Evolutionary conservation across 164 flowering plant species (phyloP).

Genomic region (Nelumbo lutea): DNA sequence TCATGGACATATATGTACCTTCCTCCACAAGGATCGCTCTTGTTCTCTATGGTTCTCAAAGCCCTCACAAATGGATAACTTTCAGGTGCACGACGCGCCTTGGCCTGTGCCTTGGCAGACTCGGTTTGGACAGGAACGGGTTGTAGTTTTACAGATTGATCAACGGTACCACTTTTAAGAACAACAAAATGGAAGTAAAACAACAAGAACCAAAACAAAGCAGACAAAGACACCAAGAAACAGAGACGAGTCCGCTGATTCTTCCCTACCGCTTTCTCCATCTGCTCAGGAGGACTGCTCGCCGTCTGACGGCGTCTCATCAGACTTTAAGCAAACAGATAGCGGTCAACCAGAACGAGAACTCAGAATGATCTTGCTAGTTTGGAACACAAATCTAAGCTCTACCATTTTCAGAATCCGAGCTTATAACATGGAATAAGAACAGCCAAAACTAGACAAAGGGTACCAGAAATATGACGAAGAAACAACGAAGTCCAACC

Average conservation of each 20-base stretch:
- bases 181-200: conserved; percentile 72
- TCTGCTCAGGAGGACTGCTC: conserved; percentile 27
- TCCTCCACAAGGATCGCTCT: conserved; percentile 91
- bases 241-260: conserved; percentile 51
- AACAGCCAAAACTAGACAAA: neutral
- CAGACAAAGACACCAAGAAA: conserved; percentile 47
- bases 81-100: conserved; percentile 6
- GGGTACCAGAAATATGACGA: too few species aligned
- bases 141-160: conserved; percentile 21
- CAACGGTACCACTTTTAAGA: conserved; percentile 35
- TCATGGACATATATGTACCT: conserved; percentile 89
- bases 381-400: neutral
- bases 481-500: neutral
- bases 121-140: conserved; percentile 13
- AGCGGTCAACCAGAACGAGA: neutral
- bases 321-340: conserved; percentile 14
- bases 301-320: conserved; percentile 67
- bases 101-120: neutral
- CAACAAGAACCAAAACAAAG: conserved; percentile 64
- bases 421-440: too few species aligned
- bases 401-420: neutral
- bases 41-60: conserved; percentile 63
- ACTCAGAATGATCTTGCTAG: neutral
- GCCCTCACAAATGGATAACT: conserved; percentile 59
- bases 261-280: conserved; percentile 69